Evolutionary conservation across 2,329 filamentous ascomycete genomes (phyloP).

Genomic region (Aspergillus tamarii): DNA sequence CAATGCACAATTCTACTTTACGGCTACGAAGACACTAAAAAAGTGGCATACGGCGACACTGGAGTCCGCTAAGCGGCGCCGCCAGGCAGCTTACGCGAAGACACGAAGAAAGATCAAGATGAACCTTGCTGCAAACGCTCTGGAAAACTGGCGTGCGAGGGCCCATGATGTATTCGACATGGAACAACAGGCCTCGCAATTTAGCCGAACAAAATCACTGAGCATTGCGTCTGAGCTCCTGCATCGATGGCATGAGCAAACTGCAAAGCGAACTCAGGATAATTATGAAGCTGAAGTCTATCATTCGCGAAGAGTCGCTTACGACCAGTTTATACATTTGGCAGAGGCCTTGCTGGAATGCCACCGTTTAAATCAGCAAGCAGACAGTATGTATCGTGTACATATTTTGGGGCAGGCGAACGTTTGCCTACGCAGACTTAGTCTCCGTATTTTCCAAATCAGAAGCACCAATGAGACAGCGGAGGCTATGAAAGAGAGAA

Average conservation of each 20-base stretch:
- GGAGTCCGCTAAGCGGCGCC: slow-evolving; percentile 55
- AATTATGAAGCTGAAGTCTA: slow-evolving; percentile 42
- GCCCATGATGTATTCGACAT: slow-evolving; percentile 36
- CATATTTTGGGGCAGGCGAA: slow-evolving; percentile 52
- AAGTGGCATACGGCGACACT: slow-evolving; percentile 55
- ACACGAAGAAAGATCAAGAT: slow-evolving; percentile 58
- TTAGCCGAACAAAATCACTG: slow-evolving; percentile 40
- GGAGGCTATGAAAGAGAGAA: slow-evolving; percentile 55
- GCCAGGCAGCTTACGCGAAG: slow-evolving; percentile 59
- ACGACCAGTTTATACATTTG: slow-evolving; percentile 43
- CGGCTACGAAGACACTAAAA: slow-evolving; percentile 54
- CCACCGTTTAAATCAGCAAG: slow-evolving; percentile 47
- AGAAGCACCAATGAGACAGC: slow-evolving; percentile 56
- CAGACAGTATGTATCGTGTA: slow-evolving; percentile 50
- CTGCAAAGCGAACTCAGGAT: slow-evolving; percentile 38
- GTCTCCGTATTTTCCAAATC: slow-evolving; percentile 60
- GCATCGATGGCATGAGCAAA: slow-evolving; percentile 47
- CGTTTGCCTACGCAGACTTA: slow-evolving; percentile 58
- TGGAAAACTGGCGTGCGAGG: slow-evolving; percentile 44
- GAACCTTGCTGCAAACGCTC: slow-evolving; percentile 51
- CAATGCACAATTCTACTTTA: slow-evolving; percentile 61
- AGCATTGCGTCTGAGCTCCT: slow-evolving; percentile 41
- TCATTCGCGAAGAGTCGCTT: slow-evolving; percentile 42
- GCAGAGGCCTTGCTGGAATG: slow-evolving; percentile 37
- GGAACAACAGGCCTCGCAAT: slow-evolving; percentile 43